Conservation (phyloP, 2,329 filamentous ascomycete species). For the Lasiodiplodia citricola region DNA sequence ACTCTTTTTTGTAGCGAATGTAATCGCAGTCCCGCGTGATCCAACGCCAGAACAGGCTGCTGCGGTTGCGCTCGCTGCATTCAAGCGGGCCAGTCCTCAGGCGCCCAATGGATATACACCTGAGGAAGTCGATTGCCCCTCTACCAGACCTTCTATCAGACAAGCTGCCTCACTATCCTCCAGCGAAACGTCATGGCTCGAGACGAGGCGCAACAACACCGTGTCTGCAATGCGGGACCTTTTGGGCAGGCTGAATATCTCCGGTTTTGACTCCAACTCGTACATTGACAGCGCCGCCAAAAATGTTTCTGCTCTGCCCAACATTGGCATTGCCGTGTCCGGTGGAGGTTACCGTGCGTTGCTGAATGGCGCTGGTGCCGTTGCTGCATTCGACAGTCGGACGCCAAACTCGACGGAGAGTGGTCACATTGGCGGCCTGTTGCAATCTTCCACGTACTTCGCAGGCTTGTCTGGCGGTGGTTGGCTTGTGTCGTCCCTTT, state of each 20-base stretch:
- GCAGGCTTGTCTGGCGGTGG: slow-evolving; percentile 81
- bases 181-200: slow-evolving; percentile 76
- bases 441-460: slow-evolving; percentile 82
- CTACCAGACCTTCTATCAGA: slow-evolving; percentile 71
- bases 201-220: slow-evolving; percentile 73
- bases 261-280: slow-evolving; percentile 73
- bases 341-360: slow-evolving; percentile 89
- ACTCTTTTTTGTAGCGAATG: background rate
- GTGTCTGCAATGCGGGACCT: slow-evolving; percentile 76
- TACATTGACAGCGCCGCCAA: slow-evolving; percentile 69
- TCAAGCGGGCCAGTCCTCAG: slow-evolving; percentile 56
- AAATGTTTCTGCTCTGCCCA: slow-evolving; percentile 65
- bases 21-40: slow-evolving; percentile 19
- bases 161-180: slow-evolving; percentile 66
- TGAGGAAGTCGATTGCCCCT: slow-evolving; percentile 69
- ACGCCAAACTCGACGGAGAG: slow-evolving; percentile 64
- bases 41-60: slow-evolving; percentile 21
- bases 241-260: slow-evolving; percentile 72
- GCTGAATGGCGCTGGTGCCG: slow-evolving; percentile 78
- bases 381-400: slow-evolving; percentile 79
- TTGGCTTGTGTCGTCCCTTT: slow-evolving; percentile 85
- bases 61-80: slow-evolving; percentile 19
- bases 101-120: slow-evolving; percentile 76
- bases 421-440: slow-evolving; percentile 77
- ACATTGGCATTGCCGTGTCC: slow-evolving; percentile 77